Evolutionary conservation across 768 basidiomycete genomes (phyloP).

Genomic region (Suillus subluteus): DNA sequence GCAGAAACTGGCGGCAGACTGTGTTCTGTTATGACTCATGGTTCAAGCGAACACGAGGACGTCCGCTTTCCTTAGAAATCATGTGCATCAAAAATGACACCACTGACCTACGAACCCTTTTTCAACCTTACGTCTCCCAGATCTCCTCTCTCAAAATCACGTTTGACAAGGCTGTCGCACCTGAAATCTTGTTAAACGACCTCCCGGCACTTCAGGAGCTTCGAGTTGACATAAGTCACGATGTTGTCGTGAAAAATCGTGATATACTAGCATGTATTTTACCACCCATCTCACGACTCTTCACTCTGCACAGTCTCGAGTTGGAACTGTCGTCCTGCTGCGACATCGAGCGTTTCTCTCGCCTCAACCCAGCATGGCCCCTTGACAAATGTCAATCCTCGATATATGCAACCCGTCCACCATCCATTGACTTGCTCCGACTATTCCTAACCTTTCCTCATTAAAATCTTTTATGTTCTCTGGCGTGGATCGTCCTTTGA

Average conservation of each 20-base stretch:
- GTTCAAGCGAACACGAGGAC: neutral
- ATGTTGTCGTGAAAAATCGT: no score
- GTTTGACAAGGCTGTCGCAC: neutral
- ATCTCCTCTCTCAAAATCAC: neutral
- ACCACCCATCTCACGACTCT: neutral
- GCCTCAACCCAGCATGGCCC: no score
- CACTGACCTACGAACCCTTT: neutral
- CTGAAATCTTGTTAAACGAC: neutral
- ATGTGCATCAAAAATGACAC: neutral
- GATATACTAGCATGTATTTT: neutral
- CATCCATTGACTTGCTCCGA: no score
- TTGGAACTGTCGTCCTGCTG: fast-evolving
- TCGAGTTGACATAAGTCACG: neutral
- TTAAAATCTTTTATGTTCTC: no score
- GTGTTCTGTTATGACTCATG: neutral
- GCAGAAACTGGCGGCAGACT: neutral
- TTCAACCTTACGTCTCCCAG: neutral
- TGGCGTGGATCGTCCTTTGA: no score
- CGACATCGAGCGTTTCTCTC: neutral
- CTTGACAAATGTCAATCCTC: no score
- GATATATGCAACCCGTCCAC: fast-evolving
- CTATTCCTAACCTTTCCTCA: no score
- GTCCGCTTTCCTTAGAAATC: neutral
- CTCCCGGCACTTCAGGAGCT: neutral
- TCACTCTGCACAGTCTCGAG: neutral